Evolutionary conservation across 768 basidiomycete genomes (phyloP).

Genomic region (Amanita pseudoporphyria): DNA sequence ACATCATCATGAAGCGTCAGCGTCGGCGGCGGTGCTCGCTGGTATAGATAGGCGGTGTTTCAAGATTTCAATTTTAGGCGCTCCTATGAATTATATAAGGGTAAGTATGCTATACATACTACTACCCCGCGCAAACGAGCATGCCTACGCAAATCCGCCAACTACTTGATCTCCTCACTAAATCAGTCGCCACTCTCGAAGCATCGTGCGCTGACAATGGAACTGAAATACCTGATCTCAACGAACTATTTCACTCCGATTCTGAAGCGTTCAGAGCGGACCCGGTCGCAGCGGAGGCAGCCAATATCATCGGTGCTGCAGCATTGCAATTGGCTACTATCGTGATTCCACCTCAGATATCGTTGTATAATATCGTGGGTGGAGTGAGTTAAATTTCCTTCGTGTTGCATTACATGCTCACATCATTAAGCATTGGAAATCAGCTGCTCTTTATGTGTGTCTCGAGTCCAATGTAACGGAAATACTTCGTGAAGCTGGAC

Average conservation of each 20-base stretch:
- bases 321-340: constrained; percentile 18
- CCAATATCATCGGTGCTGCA: constrained; percentile 16
- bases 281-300: no score
- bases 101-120: no score
- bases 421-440: constrained; percentile 13
- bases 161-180: constrained; percentile 3
- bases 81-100: no score
- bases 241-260: constrained; percentile 14
- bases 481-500: constrained; percentile 23
- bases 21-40: no score
- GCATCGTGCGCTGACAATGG: constrained; percentile 8
- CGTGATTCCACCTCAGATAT: constrained; percentile 11
- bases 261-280: constrained; percentile 14
- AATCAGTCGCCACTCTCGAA: constrained; percentile 3
- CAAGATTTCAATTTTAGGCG: no score
- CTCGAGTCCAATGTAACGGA: constrained; percentile 19
- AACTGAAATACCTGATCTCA: constrained; percentile 12
- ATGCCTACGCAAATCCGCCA: neutral
- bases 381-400: constrained; percentile 6
- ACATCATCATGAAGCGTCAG: no score
- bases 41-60: no score
- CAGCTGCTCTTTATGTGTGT: constrained; percentile 17
- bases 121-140: no score
- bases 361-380: constrained; percentile 7
- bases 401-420: neutral